These are phyloP conservation scores for Dichomitus squalens DNA, from an alignment of 1,284 basidiomycete species.

Conservation along the genomic window DNA sequence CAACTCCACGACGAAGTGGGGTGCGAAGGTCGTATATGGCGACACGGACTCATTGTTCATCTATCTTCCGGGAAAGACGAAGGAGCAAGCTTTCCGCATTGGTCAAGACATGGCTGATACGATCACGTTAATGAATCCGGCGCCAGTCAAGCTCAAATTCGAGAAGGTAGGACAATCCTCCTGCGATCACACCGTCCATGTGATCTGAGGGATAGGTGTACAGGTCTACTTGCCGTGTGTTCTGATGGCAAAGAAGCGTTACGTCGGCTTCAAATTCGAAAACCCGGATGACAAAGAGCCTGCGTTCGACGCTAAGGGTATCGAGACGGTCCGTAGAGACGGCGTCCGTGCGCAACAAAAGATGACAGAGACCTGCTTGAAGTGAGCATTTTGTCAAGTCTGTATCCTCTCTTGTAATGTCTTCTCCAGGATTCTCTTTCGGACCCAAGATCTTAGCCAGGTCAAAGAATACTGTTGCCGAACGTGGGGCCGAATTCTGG, in stretches of 20 bases:
- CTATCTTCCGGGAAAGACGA: conserved; percentile 85
- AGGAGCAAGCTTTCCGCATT: conserved; percentile 91
- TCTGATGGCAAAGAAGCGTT: conserved; percentile 95
- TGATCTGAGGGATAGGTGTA: not conserved
- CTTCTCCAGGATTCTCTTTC: conserved; percentile 76
- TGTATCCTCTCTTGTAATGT: not conserved
- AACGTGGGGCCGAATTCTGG: conserved; percentile 86
- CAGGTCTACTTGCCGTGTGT: conserved; percentile 94
- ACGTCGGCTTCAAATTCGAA: conserved; percentile 97
- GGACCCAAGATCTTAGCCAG: conserved; percentile 83
- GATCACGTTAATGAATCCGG: conserved; percentile 86
- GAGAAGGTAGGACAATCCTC: conserved; percentile 72
- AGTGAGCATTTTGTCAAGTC: conserved; percentile 49
- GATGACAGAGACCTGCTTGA: conserved; percentile 86
- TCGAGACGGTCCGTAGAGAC: conserved; percentile 94
- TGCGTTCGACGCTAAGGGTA: conserved; percentile 94
- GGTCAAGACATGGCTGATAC: conserved; percentile 91
- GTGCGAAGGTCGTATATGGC: conserved; percentile 92
- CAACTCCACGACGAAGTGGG: conserved; percentile 81
- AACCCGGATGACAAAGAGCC: conserved; percentile 78
- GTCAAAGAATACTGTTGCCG: conserved; percentile 89
- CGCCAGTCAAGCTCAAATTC: conserved; percentile 94
- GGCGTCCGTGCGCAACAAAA: conserved; percentile 87
- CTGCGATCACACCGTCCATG: not conserved
- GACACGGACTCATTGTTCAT: conserved; percentile 97